phyloP scores from a whole-genome alignment of 441 rosid genomes.

The Populus trichocarpa region DNA sequence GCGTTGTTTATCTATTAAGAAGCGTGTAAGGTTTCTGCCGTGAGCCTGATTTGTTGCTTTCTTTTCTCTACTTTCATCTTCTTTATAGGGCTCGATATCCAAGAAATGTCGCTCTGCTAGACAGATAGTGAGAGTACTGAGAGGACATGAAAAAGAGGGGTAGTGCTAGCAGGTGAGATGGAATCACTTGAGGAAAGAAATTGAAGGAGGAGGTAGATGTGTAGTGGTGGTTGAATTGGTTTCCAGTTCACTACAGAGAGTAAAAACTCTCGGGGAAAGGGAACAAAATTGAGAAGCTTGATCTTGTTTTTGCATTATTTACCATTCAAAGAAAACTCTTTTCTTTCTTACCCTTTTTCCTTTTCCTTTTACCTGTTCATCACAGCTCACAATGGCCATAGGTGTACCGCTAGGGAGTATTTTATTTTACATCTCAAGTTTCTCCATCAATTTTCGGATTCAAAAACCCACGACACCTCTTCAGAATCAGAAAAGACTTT shows the following conservation, averaged over 20 bases:
- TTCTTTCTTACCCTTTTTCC: not conserved
- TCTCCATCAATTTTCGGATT: conserved; percentile 17
- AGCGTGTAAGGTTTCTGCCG: conserved; percentile 15
- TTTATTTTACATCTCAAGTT: conserved; percentile 9
- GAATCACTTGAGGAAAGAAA: conserved; percentile 17
- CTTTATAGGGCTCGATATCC: conserved; percentile 31
- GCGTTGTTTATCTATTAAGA: conserved; percentile 7
- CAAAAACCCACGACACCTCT: conserved; percentile 6
- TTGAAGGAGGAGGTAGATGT: conserved; percentile 5
- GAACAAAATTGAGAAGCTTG: not conserved
- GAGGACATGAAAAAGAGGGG: conserved; percentile 11
- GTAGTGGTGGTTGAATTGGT: conserved; percentile 28
- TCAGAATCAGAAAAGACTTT: conserved; percentile 14
- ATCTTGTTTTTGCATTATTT: not conserved
- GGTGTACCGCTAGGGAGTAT: not conserved
- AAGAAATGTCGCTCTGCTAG: conserved; percentile 19
- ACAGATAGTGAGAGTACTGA: conserved; percentile 1
- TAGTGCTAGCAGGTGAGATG: conserved; percentile 21
- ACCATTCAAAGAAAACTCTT: not conserved
- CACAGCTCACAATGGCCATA: not conserved
- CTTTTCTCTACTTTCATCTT: conserved; percentile 2
- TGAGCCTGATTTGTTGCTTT: conserved; percentile 28
- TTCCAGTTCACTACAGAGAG: conserved; percentile 20
- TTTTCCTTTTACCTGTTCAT: not conserved
- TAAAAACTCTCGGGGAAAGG: not conserved